Percentiles rank a stretch among this genome's conserved stretches.
Evolutionary conservation across 139 green algal genomes (phyloP).

Genomic region (Medakamo hakoo): DNA sequence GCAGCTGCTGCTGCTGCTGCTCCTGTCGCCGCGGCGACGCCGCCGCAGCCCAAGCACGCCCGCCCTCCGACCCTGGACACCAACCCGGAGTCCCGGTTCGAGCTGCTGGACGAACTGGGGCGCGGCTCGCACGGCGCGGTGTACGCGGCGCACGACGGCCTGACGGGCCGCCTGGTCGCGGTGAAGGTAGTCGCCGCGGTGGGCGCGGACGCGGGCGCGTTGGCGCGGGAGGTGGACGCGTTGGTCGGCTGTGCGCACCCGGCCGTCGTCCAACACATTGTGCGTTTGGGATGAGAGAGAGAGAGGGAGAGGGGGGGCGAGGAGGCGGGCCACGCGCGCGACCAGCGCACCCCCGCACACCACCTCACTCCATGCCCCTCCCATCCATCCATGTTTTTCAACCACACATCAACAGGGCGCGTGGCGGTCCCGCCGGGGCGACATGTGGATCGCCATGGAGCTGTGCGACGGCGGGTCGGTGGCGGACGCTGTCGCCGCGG

Average conservation of each 20-base stretch:
- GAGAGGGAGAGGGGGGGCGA: background rate
- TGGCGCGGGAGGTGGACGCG: slow-evolving; percentile 61
- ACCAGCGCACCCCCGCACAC: no score
- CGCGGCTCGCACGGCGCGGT: slow-evolving; percentile 71
- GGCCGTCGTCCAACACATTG: slow-evolving; percentile 83
- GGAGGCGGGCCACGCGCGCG: no score
- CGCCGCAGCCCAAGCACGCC: background rate
- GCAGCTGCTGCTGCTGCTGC: background rate
- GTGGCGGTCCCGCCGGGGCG: slow-evolving; percentile 21
- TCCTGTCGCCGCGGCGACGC: background rate
- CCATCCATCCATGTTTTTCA: no score
- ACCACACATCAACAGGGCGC: slow-evolving; percentile 56
- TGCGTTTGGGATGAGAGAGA: slow-evolving; percentile 7
- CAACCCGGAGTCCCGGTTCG: background rate
- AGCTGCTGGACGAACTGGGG: slow-evolving; percentile 3
- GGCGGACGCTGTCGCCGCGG: background rate
- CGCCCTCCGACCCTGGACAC: background rate
- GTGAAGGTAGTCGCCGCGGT: slow-evolving; percentile 63
- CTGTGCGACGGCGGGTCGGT: slow-evolving; percentile 89
- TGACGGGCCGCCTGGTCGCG: slow-evolving; percentile 47
- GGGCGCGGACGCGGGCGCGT: slow-evolving; percentile 2
- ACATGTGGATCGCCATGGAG: slow-evolving; percentile 95
- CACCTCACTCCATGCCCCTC: no score
- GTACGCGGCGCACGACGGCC: slow-evolving; percentile 50
- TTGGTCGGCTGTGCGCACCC: slow-evolving; percentile 83